Conservation (phyloP, 768 basidiomycete genomes). For the Pleurotus citrinopileatus region DNA sequence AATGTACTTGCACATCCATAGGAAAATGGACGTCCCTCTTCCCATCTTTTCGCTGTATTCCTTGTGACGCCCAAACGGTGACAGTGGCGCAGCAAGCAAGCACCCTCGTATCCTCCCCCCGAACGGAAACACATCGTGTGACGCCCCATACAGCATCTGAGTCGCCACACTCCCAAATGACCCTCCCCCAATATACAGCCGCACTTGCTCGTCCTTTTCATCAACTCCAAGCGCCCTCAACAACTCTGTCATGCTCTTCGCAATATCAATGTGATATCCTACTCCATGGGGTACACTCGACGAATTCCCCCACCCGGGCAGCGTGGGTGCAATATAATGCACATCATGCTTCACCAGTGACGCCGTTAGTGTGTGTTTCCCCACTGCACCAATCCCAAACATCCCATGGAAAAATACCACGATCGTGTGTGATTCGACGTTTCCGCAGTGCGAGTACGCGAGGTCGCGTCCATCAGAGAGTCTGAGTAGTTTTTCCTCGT, state of each 20-base stretch:
- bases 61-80: slow-evolving; percentile 36
- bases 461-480: slow-evolving; percentile 33
- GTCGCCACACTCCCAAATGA: slow-evolving; percentile 45
- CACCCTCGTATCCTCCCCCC: slow-evolving; percentile 40
- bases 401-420: slow-evolving; percentile 41
- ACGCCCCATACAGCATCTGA: slow-evolving; percentile 48
- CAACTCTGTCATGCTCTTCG: slow-evolving; percentile 34
- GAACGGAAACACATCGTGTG: slow-evolving; percentile 42
- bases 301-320: slow-evolving; percentile 48
- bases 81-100: slow-evolving; percentile 35
- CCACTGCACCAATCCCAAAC: slow-evolving; percentile 32
- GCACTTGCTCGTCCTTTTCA: slow-evolving; percentile 21
- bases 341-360: slow-evolving; percentile 24
- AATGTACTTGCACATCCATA: slow-evolving; percentile 30
- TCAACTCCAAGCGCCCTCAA: slow-evolving; percentile 38
- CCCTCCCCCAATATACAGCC: slow-evolving; percentile 42
- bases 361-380: slow-evolving; percentile 14
- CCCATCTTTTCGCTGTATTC: slow-evolving; percentile 37
- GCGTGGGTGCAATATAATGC: slow-evolving; percentile 36
- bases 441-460: slow-evolving; percentile 36
- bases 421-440: slow-evolving; percentile 30
- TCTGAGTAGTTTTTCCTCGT: slow-evolving; percentile 17
- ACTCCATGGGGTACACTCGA: slow-evolving; percentile 28
- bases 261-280: slow-evolving; percentile 31
- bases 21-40: slow-evolving; percentile 35